These are phyloP conservation scores for Phytophthora tentaculata DNA, from an alignment of 352 stramenopile species.

Conservation along the genomic window DNA sequence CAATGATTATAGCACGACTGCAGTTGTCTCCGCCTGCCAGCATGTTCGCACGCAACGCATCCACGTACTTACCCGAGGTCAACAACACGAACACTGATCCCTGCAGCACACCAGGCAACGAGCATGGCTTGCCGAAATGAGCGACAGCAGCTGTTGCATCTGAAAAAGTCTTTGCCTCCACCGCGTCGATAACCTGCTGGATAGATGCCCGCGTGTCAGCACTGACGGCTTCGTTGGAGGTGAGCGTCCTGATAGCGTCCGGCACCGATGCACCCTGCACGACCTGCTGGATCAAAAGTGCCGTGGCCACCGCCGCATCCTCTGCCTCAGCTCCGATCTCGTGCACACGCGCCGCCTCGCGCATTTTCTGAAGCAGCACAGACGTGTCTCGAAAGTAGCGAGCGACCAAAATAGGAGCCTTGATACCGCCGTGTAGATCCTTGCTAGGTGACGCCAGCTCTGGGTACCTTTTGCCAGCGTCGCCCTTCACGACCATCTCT, in stretches of 20 bases:
- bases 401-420: conserved; percentile 61
- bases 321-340: conserved; percentile 56
- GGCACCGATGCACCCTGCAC: conserved; percentile 40
- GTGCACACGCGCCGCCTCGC: conserved; percentile 60
- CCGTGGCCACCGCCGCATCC: conserved; percentile 55
- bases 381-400: conserved; percentile 49
- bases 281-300: conserved; percentile 61
- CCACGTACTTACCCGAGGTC: conserved; percentile 47
- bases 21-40: conserved; percentile 73
- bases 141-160: conserved; percentile 53
- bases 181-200: conserved; percentile 54
- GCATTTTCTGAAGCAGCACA: conserved; percentile 51
- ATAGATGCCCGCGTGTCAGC: conserved; percentile 39
- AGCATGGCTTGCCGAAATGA: conserved; percentile 67
- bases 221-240: conserved; percentile 44
- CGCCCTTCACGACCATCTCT: conserved; percentile 69
- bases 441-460: conserved; percentile 59
- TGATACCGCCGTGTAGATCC: conserved; percentile 68
- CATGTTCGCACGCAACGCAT: conserved; percentile 63
- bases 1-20: conserved; percentile 69
- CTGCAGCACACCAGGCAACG: conserved; percentile 60
- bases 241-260: conserved; percentile 47
- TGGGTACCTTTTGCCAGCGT: conserved; percentile 62
- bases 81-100: conserved; percentile 67
- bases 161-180: conserved; percentile 45